Percentiles rank a stretch among this genome's conserved stretches.
Conservation (phyloP, 257 asterid genomes). For the Primulina eburnea region DNA sequence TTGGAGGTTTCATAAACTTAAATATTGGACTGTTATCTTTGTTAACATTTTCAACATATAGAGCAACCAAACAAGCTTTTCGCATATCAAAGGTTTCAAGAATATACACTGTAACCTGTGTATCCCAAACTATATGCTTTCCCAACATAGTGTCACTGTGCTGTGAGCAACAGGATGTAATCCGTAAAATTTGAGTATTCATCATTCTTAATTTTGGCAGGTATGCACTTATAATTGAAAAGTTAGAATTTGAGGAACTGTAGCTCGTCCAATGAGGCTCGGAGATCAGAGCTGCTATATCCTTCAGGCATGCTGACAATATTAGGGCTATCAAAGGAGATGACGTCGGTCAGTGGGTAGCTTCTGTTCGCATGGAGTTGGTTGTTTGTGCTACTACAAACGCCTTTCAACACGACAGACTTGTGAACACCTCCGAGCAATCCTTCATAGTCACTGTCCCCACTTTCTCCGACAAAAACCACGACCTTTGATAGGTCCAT, state of each 20-base stretch:
- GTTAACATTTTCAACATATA: background rate
- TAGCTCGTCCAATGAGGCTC: slow-evolving; percentile 47
- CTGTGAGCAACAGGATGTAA: background rate
- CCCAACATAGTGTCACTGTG: background rate
- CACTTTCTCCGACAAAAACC: slow-evolving; percentile 94
- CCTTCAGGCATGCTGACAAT: slow-evolving; percentile 48
- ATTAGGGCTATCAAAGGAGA: slow-evolving; percentile 65
- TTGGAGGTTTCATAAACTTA: too few species aligned
- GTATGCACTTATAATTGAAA: background rate
- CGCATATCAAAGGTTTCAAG: background rate
- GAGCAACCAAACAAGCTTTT: background rate
- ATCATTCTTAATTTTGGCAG: too few species aligned
- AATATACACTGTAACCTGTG: background rate
- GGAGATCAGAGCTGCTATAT: slow-evolving; percentile 49
- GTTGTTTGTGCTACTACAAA: slow-evolving; percentile 51
- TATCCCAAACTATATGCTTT: background rate
- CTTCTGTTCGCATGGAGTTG: slow-evolving; percentile 63
- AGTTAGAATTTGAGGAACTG: slow-evolving; percentile 40
- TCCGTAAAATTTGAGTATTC: background rate
- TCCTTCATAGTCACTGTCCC: slow-evolving; percentile 97
- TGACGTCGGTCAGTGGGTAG: slow-evolving; percentile 78
- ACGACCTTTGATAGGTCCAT: slow-evolving; percentile 83
- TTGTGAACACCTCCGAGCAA: slow-evolving; percentile 88
- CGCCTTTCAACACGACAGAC: slow-evolving; percentile 76
- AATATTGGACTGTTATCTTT: background rate